Evolutionary conservation across 108 stramenopile genomes (phyloP).

Genomic region (Fragilariopsis cylindrus): DNA sequence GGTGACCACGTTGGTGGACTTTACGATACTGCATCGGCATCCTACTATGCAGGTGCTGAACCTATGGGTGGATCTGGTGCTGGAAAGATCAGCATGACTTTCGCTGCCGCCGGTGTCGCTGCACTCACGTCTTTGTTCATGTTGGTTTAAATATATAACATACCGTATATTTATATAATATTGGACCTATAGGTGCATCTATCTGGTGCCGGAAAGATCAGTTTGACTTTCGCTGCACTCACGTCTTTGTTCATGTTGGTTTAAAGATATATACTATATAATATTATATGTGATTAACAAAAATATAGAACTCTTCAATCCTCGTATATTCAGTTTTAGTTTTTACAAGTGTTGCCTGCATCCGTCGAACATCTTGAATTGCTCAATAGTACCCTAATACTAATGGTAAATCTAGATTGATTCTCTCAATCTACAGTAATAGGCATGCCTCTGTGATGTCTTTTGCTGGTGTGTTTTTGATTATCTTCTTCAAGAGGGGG

Average conservation of each 20-base stretch:
- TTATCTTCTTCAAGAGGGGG: no score
- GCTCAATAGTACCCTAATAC: no score
- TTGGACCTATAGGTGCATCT: slow-evolving; percentile 8
- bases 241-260: background rate
- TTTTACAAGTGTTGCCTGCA: no score
- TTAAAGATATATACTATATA: no score
- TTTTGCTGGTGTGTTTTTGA: no score
- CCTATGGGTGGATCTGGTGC: slow-evolving; percentile 12
- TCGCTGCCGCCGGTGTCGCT: background rate
- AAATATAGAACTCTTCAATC: no score
- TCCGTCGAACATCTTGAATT: no score
- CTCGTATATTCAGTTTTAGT: no score
- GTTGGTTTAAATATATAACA: background rate
- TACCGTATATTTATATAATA: background rate
- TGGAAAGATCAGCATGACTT: background rate
- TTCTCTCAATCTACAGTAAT: no score
- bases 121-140: background rate
- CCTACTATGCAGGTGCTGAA: slow-evolving; percentile 30
- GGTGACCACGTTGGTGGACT: slow-evolving; percentile 68
- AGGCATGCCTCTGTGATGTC: no score
- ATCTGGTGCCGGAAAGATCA: background rate
- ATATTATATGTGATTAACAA: no score
- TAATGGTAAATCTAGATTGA: no score
- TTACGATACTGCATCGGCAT: slow-evolving; percentile 21
- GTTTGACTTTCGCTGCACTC: background rate